These are phyloP conservation scores for Exserohilum turcica DNA, from an alignment of 2,329 filamentous ascomycete species.

Conservation along the genomic window DNA sequence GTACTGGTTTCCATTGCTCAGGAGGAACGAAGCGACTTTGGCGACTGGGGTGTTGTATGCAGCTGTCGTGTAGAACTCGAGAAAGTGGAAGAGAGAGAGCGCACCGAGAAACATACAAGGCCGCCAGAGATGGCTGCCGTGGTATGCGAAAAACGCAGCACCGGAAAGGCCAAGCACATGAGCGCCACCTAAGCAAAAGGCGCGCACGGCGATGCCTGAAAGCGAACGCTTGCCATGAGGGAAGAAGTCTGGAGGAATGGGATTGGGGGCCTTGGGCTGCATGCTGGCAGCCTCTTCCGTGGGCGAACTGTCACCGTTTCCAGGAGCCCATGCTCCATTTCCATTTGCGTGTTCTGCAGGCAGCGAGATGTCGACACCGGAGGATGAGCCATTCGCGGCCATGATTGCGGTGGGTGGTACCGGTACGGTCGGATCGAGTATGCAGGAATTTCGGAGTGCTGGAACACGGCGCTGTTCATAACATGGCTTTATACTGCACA, in stretches of 20 bases:
- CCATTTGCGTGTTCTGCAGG: slow-evolving; percentile 34
- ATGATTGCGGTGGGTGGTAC: slow-evolving; percentile 17
- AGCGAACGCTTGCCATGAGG: slow-evolving; percentile 53
- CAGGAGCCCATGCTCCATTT: slow-evolving; percentile 31
- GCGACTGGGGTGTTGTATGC: slow-evolving; percentile 78
- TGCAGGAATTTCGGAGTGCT: background rate
- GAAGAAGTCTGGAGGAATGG: slow-evolving; percentile 43
- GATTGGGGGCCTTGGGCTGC: slow-evolving; percentile 18
- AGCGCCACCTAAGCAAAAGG: slow-evolving; percentile 52
- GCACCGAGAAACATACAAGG: slow-evolving; percentile 67
- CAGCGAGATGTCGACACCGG: slow-evolving; percentile 38
- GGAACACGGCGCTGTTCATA: slow-evolving; percentile 4
- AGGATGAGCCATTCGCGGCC: slow-evolving; percentile 33
- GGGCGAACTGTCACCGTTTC: slow-evolving; percentile 35
- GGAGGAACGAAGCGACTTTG: slow-evolving; percentile 75
- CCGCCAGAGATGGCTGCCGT: slow-evolving; percentile 59
- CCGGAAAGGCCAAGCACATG: slow-evolving; percentile 43
- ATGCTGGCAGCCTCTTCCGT: slow-evolving; percentile 30
- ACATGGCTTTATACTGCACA: slow-evolving; percentile 6
- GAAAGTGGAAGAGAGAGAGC: slow-evolving; percentile 86
- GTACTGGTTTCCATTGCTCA: slow-evolving; percentile 85
- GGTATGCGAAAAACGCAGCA: slow-evolving; percentile 35
- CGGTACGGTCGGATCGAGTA: background rate
- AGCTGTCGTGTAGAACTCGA: slow-evolving; percentile 93
- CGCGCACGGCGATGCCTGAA: slow-evolving; percentile 53